A percentile compares a stretch with the other conserved stretches of the same genome.
Conservation (phyloP, 176 grass and related monocot genomes). For the Phoenix dactylifera region DNA sequence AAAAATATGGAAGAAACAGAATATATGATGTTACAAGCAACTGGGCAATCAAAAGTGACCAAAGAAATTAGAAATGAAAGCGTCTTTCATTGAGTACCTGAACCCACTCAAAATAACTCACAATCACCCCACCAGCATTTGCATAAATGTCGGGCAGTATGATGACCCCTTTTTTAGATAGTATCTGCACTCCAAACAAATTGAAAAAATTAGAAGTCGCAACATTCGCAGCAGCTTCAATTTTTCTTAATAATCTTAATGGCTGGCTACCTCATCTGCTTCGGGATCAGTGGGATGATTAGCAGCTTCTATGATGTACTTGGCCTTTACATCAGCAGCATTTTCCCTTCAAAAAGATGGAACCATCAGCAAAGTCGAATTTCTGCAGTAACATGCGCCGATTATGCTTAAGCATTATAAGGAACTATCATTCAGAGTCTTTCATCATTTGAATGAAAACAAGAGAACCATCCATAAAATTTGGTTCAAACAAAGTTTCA, state of each 20-base stretch:
- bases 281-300: constrained; percentile 98
- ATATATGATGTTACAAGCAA: too few relatives aligned
- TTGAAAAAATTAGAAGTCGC: too few relatives aligned
- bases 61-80: not conserved
- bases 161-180: not conserved
- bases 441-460: too few relatives aligned
- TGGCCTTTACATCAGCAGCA: constrained; percentile 81
- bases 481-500: too few relatives aligned
- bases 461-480: too few relatives aligned
- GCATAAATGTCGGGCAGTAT: constrained; percentile 4
- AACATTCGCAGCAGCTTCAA: too few relatives aligned
- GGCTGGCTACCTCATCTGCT: constrained; percentile 66
- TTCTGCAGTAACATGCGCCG: too few relatives aligned
- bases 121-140: constrained; percentile 1
- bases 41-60: too few relatives aligned
- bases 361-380: constrained; percentile 4
- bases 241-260: too few relatives aligned
- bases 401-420: too few relatives aligned
- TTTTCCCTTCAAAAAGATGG: constrained; percentile 59
- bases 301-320: constrained; percentile 90
- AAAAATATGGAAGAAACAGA: not conserved
- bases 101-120: constrained; percentile 3
- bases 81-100: not conserved
- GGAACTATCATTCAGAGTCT: too few relatives aligned
- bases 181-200: not conserved